phyloP scores from a whole-genome alignment of 176 grass and related monocot genomes.

The Triticum aestivum region IWGSC_CS_RefSeq_v2.1 NC_057797.1:774771930-774772429 shows the following conservation, averaged over 20 bases:
- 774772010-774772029: conserved; percentile 92
- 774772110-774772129: conserved; percentile 90
- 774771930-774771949: conserved; percentile 68
- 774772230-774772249: conserved; percentile 83
- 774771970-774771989: conserved; percentile 61
- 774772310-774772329: conserved; percentile 88
- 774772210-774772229: conserved; percentile 28
- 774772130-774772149: conserved; percentile 51
- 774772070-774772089: conserved; percentile 77
- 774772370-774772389: conserved; percentile 65
- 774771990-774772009: conserved; percentile 84
- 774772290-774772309: conserved; percentile 77
- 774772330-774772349: conserved; percentile 74
- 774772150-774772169: conserved; percentile 30
- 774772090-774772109: conserved; percentile 98
- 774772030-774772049: conserved; percentile 90
- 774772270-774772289: conserved; percentile 96
- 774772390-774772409: conserved; percentile 80
- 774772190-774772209: conserved; percentile 85
- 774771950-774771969: conserved; percentile 76
- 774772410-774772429: conserved; percentile 46
- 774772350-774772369: conserved; percentile 59
- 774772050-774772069: conserved; percentile 82
- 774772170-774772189: conserved; percentile 25
- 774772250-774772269: conserved; percentile 98